phyloP scores from a whole-genome alignment of 495 filamentous ascomycete species.

The Xylaria venustula region DNA sequence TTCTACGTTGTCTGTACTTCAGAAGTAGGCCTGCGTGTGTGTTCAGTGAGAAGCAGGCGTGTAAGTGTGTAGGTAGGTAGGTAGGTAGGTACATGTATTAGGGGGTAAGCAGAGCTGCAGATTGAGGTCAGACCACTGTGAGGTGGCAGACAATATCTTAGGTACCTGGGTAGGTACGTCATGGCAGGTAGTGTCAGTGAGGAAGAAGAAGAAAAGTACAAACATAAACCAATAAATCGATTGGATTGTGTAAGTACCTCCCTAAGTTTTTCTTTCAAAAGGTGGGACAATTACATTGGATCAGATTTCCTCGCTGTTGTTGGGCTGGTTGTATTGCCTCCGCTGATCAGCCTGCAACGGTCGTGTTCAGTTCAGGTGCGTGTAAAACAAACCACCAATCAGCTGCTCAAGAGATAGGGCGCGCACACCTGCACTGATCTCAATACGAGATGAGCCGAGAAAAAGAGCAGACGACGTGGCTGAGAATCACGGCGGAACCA shows the following conservation, averaged over 20 bases:
- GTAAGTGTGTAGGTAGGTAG: background rate
- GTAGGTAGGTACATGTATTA: background rate
- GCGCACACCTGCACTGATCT: conserved; percentile 9
- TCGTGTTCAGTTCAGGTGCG: too few relatives aligned
- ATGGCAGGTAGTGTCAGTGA: too few relatives aligned
- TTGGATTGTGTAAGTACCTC: too few relatives aligned
- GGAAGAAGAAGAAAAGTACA: too few relatives aligned
- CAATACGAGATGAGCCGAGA: conserved; percentile 10
- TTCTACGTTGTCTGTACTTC: too few relatives aligned
- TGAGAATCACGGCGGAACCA: conserved; percentile 5
- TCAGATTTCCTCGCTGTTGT: background rate
- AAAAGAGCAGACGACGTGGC: conserved; percentile 12
- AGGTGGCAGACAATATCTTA: conserved; percentile 4
- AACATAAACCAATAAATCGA: too few relatives aligned
- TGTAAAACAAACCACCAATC: conserved; percentile 7
- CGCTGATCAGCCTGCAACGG: background rate
- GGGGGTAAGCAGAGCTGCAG: background rate
- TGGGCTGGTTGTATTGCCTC: background rate
- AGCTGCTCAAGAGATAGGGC: background rate
- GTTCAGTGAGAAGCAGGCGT: too few relatives aligned
- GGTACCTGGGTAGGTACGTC: background rate
- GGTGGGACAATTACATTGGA: background rate
- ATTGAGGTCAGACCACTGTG: background rate
- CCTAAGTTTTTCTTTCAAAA: too few relatives aligned
- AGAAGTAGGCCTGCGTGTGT: too few relatives aligned